Conservation (phyloP, 441 rosid species). For the Capsella rubella region DNA sequence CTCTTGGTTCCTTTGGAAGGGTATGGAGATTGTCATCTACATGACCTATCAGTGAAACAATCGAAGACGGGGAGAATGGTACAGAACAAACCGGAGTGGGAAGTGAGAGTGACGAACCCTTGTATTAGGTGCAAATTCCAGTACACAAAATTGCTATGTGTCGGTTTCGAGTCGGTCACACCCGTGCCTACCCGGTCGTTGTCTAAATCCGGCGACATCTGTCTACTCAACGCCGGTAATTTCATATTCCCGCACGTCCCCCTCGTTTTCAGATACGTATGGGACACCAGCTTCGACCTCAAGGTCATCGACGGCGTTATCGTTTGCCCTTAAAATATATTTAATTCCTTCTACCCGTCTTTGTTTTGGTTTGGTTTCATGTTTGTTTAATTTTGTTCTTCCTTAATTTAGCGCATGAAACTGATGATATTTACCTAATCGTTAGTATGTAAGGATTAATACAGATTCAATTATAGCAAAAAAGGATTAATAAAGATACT, state of each 20-base stretch:
- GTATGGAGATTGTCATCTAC: constrained; percentile 14
- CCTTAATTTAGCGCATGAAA: neutral
- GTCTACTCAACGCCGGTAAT: constrained; percentile 22
- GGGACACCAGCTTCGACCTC: constrained; percentile 33
- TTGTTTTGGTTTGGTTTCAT: constrained; percentile 13
- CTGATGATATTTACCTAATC: constrained; percentile 6
- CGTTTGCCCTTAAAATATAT: neutral
- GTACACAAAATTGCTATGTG: constrained; percentile 1
- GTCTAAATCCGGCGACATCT: constrained; percentile 3
- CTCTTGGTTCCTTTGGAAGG: constrained; percentile 13
- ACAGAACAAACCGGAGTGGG: constrained; percentile 38
- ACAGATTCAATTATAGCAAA: neutral
- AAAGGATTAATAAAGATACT: constrained; percentile 12
- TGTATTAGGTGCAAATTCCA: constrained; percentile 16
- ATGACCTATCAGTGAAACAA: constrained; percentile 18
- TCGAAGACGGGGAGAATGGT: constrained; percentile 32
- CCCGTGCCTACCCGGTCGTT: constrained; percentile 9
- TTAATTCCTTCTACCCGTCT: neutral
- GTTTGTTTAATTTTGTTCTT: neutral
- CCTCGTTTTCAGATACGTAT: constrained; percentile 23
- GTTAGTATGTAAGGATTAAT: neutral
- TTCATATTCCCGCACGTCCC: neutral
- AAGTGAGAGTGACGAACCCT: constrained; percentile 35
- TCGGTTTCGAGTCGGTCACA: constrained; percentile 24
- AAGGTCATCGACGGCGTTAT: constrained; percentile 2